phyloP scores from a whole-genome alignment of 2,329 filamentous ascomycete genomes.

The Grosmannia clavigera region DNA sequence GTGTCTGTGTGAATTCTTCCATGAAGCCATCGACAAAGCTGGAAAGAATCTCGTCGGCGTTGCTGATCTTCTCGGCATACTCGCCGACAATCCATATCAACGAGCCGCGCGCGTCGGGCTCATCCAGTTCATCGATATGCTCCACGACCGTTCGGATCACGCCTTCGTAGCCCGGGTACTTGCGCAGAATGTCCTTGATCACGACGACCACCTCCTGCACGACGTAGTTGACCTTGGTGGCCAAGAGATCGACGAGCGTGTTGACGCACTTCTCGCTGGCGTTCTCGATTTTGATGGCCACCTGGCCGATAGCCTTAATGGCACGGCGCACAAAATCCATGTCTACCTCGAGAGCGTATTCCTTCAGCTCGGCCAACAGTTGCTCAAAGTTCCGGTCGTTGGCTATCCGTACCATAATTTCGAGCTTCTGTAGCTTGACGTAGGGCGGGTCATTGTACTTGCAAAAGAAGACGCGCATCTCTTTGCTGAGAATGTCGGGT shows the following conservation, averaged over 20 bases:
- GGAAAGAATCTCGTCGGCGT: conserved; percentile 86
- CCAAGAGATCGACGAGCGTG: conserved; percentile 82
- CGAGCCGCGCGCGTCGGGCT: conserved; percentile 78
- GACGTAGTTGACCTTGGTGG: conserved; percentile 97
- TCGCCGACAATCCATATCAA: conserved; percentile 99
- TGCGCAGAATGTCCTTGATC: conserved; percentile 95
- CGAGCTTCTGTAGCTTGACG: conserved; percentile 92
- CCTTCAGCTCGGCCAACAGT: conserved; percentile 83
- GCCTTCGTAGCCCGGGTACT: conserved; percentile 94
- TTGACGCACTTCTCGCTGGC: conserved; percentile 94
- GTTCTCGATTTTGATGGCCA: conserved; percentile 95
- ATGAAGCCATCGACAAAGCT: conserved; percentile 90
- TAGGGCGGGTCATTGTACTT: conserved; percentile 99
- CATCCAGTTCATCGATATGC: conserved; percentile 92
- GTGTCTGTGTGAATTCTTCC: conserved; percentile 97
- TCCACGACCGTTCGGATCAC: conserved; percentile 95
- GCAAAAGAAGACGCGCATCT: conserved; percentile 97
- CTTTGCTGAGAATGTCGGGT: conserved; percentile 92
- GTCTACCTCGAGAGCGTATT: conserved; percentile 95
- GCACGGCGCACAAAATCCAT: conserved; percentile 97
- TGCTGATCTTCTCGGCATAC: conserved; percentile 98
- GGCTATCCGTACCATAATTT: conserved; percentile 98
- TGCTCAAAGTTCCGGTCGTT: conserved; percentile 96
- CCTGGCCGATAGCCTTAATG: conserved; percentile 92
- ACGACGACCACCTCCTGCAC: conserved; percentile 98